phyloP scores from a whole-genome alignment of 2,329 filamentous ascomycete species.

The Penicillium sp. region DNA sequence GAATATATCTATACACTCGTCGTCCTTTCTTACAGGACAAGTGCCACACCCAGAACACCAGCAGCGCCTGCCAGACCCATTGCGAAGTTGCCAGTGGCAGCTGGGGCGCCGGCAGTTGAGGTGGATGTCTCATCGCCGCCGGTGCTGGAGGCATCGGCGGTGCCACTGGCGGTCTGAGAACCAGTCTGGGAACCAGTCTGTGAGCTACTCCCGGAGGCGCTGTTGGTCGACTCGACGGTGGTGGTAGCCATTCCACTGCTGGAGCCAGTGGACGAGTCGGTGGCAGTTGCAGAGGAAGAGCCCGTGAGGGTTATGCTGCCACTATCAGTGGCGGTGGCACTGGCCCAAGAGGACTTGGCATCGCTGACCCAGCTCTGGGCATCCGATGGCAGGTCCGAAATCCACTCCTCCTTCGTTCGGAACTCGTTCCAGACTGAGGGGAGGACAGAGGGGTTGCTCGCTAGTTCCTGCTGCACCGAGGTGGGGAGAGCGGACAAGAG shows the following conservation, averaged over 20 bases:
- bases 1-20: not conserved
- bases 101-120: conserved; percentile 22
- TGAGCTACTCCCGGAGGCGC: not conserved
- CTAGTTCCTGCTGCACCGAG: conserved; percentile 20
- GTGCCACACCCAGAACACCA: conserved; percentile 27
- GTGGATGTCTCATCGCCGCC: conserved; percentile 6
- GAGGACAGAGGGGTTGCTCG: conserved; percentile 16
- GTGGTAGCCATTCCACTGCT: too few relatives aligned
- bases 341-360: not conserved
- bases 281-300: conserved; percentile 1
- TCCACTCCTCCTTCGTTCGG: conserved; percentile 28
- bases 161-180: not conserved
- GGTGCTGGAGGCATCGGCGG: not conserved
- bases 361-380: conserved; percentile 25
- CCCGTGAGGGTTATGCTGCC: conserved; percentile 1
- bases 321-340: not conserved
- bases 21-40: conserved; percentile 24
- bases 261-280: too few relatives aligned
- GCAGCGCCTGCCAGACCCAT: conserved; percentile 26
- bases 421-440: conserved; percentile 24
- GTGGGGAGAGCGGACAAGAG: conserved; percentile 28
- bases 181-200: not conserved
- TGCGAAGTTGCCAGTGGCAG: conserved; percentile 24
- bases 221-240: not conserved
- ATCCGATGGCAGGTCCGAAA: conserved; percentile 24